These are phyloP conservation scores for Ampelomyces quisqualis DNA, from an alignment of 2,329 filamentous ascomycete genomes.

Conservation along the genomic window DNA sequence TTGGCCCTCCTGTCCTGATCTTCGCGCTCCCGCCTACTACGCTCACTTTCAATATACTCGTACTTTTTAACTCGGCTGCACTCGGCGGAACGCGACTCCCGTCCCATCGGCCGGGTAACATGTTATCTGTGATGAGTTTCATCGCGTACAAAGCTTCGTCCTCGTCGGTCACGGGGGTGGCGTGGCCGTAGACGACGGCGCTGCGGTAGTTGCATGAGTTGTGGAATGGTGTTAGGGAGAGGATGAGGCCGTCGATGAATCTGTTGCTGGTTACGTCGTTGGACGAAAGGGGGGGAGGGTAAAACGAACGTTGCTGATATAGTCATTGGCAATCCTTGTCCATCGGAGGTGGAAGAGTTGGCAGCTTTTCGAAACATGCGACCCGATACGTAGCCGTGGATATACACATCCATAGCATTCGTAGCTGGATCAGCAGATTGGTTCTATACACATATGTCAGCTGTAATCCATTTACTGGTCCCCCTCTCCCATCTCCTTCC, in stretches of 20 bases:
- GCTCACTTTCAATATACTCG: constrained; percentile 31
- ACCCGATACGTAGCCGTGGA: constrained; percentile 44
- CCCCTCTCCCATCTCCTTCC: background rate
- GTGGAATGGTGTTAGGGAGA: constrained; percentile 40
- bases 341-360: background rate
- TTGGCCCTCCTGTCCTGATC: constrained; percentile 34
- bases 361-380: constrained; percentile 59
- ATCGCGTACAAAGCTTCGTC: constrained; percentile 35
- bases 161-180: constrained; percentile 22
- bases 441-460: background rate
- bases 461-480: background rate
- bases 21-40: constrained; percentile 38
- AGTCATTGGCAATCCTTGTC: background rate
- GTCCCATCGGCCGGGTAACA: constrained; percentile 37
- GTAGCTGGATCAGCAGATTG: constrained; percentile 61
- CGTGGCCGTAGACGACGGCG: constrained; percentile 34
- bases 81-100: constrained; percentile 34
- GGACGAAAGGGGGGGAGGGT: constrained; percentile 26
- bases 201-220: constrained; percentile 42
- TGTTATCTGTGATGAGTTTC: constrained; percentile 35
- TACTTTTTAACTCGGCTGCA: constrained; percentile 29
- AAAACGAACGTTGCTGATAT: too few relatives aligned
- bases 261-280: too few relatives aligned
- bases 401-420: constrained; percentile 30
- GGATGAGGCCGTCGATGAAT: constrained; percentile 41